A percentile compares a stretch with the other conserved stretches of the same genome.
phyloP scores from a whole-genome alignment of 2,329 filamentous ascomycete species.

The Tolypocladium album region DNA sequence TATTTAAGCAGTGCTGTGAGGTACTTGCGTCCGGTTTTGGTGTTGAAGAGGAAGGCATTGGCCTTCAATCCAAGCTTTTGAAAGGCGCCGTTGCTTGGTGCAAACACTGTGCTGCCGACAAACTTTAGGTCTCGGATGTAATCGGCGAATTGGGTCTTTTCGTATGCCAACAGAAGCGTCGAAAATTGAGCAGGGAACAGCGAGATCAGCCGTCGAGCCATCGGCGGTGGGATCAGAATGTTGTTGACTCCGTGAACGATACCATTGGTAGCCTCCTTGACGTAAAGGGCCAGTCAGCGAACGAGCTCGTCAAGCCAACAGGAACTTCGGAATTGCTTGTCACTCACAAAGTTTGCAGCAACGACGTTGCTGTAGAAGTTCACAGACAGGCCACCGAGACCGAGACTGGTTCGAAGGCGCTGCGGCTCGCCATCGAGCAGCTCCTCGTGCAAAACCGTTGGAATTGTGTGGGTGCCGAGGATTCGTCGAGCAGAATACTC shows the following conservation, averaged over 20 bases:
- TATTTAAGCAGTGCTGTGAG: conserved; percentile 71
- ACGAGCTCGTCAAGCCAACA: neutral
- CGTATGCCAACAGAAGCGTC: conserved; percentile 64
- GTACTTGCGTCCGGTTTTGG: conserved; percentile 60
- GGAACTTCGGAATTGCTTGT: neutral
- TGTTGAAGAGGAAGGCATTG: conserved; percentile 80
- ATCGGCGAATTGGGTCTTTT: conserved; percentile 61
- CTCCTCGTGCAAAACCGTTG: conserved; percentile 51
- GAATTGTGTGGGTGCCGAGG: conserved; percentile 62
- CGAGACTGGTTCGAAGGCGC: conserved; percentile 58
- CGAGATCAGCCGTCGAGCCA: conserved; percentile 37
- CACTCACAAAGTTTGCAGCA: conserved; percentile 55
- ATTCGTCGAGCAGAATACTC: conserved; percentile 56
- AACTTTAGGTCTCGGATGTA: conserved; percentile 42
- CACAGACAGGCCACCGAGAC: conserved; percentile 51
- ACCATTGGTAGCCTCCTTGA: conserved; percentile 62
- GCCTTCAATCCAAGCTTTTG: conserved; percentile 56
- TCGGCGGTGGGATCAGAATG: conserved; percentile 67
- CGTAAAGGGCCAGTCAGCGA: neutral
- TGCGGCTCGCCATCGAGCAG: conserved; percentile 57
- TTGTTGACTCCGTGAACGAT: conserved; percentile 68
- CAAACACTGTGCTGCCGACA: conserved; percentile 66
- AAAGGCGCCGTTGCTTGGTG: conserved; percentile 75
- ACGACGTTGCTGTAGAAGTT: conserved; percentile 71
- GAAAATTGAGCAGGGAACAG: conserved; percentile 69